phyloP scores from a whole-genome alignment of 2,329 filamentous ascomycete species.

The Penicillium italicum region DNA sequence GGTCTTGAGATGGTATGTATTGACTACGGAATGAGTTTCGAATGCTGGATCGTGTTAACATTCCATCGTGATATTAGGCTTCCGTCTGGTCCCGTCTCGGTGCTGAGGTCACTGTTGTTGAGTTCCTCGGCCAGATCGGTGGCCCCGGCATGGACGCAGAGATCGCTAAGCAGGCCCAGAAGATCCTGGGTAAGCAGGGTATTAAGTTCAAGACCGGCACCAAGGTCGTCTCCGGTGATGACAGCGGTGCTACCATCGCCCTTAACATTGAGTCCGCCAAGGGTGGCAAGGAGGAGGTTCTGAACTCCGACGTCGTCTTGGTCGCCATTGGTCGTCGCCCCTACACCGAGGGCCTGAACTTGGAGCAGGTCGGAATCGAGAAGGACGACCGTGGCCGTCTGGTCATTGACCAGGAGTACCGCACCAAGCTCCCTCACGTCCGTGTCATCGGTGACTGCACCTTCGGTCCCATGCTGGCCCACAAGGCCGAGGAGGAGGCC shows the following conservation, averaged over 20 bases:
- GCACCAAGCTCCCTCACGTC: slow-evolving; percentile 95
- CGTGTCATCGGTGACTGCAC: slow-evolving; percentile 94
- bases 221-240: slow-evolving; percentile 86
- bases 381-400: slow-evolving; percentile 87
- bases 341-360: slow-evolving; percentile 84
- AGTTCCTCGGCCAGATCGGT: slow-evolving; percentile 94
- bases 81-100: slow-evolving; percentile 97
- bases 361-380: slow-evolving; percentile 78
- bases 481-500: slow-evolving; percentile 98
- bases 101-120: slow-evolving; percentile 91
- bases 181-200: slow-evolving; percentile 92
- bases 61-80: slow-evolving; percentile 43
- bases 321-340: slow-evolving; percentile 95
- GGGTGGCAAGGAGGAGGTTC: slow-evolving; percentile 88
- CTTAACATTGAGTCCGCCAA: slow-evolving; percentile 88
- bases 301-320: slow-evolving; percentile 92
- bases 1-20: slow-evolving; percentile 84
- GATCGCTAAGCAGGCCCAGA: slow-evolving; percentile 85
- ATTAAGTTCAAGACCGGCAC: slow-evolving; percentile 98
- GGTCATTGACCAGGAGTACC: slow-evolving; percentile 97
- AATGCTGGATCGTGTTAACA: slow-evolving; percentile 4
- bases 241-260: slow-evolving; percentile 70
- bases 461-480: slow-evolving; percentile 97
- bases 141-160: slow-evolving; percentile 96
- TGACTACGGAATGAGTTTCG: not conserved